These are phyloP conservation scores for Phialophora tarda DNA, from an alignment of 2,329 filamentous ascomycete species.

Conservation along the genomic window DNA sequence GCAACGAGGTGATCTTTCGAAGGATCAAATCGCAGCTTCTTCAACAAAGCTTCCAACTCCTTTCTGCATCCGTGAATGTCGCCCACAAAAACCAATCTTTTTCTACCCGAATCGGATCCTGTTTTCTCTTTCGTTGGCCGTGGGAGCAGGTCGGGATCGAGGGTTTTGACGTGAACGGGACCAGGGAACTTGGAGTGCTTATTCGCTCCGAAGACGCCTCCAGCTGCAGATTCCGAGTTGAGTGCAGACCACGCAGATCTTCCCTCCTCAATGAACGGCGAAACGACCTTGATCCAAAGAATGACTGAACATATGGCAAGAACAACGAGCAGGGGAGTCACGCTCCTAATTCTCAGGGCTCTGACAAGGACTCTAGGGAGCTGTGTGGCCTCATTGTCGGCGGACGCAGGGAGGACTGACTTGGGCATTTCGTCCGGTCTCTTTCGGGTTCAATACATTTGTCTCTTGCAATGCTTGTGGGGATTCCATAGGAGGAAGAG, in stretches of 20 bases:
- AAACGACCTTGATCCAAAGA: conserved; percentile 31
- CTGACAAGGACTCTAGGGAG: background rate
- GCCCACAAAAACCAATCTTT: conserved; percentile 78
- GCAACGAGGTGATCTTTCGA: conserved; percentile 74
- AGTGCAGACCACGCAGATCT: conserved; percentile 42
- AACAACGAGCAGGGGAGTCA: conserved; percentile 11
- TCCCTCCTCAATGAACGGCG: conserved; percentile 30
- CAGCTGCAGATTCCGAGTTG: conserved; percentile 39
- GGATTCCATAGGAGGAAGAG: background rate
- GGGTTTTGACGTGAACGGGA: conserved; percentile 56
- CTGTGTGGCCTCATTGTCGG: background rate
- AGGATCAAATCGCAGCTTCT: conserved; percentile 67
- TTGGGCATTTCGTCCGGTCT: background rate
- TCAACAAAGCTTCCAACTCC: conserved; percentile 67
- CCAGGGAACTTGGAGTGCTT: conserved; percentile 55
- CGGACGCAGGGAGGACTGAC: background rate
- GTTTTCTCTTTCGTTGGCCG: conserved; percentile 38
- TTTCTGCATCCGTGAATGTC: conserved; percentile 89
- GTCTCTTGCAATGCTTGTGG: background rate
- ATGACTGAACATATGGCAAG: conserved; percentile 19
- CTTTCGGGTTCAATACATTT: background rate
- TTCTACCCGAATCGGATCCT: conserved; percentile 45
- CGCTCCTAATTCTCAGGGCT: background rate
- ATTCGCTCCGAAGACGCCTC: conserved; percentile 56
- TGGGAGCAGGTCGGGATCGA: conserved; percentile 57